Conservation (phyloP, 2,329 filamentous ascomycete genomes). For the Neoascochyta sp. region DNA sequence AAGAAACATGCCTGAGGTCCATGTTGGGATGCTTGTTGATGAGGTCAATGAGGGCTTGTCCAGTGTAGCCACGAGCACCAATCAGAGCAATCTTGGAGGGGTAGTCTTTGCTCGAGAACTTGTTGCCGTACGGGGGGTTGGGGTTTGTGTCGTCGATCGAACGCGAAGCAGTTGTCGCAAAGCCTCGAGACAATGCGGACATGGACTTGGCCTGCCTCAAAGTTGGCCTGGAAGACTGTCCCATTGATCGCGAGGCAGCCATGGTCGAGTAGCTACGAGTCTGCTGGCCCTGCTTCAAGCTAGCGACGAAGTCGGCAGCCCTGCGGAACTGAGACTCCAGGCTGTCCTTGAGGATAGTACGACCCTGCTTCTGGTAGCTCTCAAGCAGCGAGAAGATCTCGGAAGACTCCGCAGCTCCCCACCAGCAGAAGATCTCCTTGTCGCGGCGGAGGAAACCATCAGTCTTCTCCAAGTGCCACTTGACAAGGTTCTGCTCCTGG, state of each 20-base stretch:
- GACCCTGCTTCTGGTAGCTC: slow-evolving; percentile 77
- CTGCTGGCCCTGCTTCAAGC: slow-evolving; percentile 59
- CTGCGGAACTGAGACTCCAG: slow-evolving; percentile 79
- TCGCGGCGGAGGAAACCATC: slow-evolving; percentile 84
- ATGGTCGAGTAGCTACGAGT: slow-evolving; percentile 61
- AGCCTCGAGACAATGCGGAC: slow-evolving; percentile 46
- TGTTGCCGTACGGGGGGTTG: slow-evolving; percentile 83
- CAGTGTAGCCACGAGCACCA: slow-evolving; percentile 89
- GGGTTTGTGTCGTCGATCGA: slow-evolving; percentile 64
- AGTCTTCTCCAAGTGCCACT: slow-evolving; percentile 95
- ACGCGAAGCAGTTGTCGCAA: slow-evolving; percentile 51
- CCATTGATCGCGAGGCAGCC: slow-evolving; percentile 37
- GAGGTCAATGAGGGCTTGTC: slow-evolving; percentile 82
- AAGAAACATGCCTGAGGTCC: slow-evolving; percentile 88
- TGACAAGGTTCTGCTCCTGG: slow-evolving; percentile 87
- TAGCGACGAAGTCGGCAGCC: slow-evolving; percentile 67
- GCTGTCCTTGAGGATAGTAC: slow-evolving; percentile 85
- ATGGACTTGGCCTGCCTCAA: slow-evolving; percentile 26
- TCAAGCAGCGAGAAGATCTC: slow-evolving; percentile 80
- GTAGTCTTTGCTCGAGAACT: slow-evolving; percentile 77
- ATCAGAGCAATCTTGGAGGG: slow-evolving; percentile 82
- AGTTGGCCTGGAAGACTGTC: slow-evolving; percentile 24
- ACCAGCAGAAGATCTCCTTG: slow-evolving; percentile 94
- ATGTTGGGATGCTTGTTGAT: slow-evolving; percentile 85
- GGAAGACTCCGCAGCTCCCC: slow-evolving; percentile 76